Percentiles rank a stretch among this genome's conserved stretches.
These are phyloP conservation scores for Euphorbia tirucalli DNA, from an alignment of 345 rosid species.

Conservation along the genomic window DNA sequence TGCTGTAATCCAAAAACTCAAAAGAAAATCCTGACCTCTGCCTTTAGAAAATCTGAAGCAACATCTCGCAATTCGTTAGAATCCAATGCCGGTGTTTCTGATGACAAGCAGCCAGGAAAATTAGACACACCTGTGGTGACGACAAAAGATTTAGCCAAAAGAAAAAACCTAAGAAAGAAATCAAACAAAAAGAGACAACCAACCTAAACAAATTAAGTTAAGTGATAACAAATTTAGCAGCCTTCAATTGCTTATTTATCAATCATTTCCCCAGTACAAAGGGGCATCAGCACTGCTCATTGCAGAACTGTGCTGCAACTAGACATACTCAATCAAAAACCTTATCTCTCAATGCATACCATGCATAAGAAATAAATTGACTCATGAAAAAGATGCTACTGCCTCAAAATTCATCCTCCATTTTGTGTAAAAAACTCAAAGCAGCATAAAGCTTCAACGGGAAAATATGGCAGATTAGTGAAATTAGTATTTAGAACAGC, in stretches of 20 bases:
- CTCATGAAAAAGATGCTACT: not conserved
- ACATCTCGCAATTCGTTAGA: constrained; percentile 22
- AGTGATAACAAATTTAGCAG: not conserved
- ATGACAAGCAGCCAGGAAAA: constrained; percentile 37
- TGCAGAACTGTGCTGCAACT: not conserved
- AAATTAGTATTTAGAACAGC: not conserved
- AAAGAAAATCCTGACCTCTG: constrained; percentile 29
- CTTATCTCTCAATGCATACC: not conserved
- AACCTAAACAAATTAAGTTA: not conserved
- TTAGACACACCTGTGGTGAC: constrained; percentile 25
- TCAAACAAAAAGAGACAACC: not conserved
- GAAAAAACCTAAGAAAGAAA: constrained; percentile 1
- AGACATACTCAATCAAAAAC: not conserved
- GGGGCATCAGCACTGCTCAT: not conserved
- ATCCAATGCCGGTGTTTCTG: constrained; percentile 26
- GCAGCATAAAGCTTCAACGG: not conserved
- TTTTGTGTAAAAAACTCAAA: not conserved
- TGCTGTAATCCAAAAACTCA: no score
- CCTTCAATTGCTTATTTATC: no score
- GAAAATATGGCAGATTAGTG: not conserved
- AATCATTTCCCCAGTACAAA: not conserved
- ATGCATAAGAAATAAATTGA: no score
- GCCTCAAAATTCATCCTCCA: not conserved
- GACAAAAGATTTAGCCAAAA: not conserved
- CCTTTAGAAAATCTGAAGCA: constrained; percentile 30